A percentile compares a stretch with the other conserved stretches of the same genome.
Conservation (phyloP, 345 rosid species). For the Gossypium mustelinum region DNA sequence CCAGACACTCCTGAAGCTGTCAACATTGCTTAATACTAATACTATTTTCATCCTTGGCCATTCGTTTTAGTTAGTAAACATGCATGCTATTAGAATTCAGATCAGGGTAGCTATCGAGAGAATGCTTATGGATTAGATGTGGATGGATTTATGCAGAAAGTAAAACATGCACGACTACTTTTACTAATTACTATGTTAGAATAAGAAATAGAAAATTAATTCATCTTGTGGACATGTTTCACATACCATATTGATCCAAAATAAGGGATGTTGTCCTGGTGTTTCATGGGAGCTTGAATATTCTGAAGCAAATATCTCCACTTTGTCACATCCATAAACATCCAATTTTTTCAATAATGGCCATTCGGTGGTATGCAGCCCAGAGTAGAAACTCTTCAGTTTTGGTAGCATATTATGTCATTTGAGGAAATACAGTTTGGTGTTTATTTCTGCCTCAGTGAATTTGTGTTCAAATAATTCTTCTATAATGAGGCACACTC, state of each 20-base stretch:
- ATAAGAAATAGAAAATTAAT: background rate
- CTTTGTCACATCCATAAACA: slow-evolving; percentile 2
- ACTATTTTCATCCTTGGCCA: background rate
- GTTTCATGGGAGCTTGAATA: background rate
- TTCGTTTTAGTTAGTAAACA: background rate
- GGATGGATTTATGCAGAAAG: background rate
- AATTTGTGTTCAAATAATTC: background rate
- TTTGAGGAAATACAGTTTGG: slow-evolving; percentile 6
- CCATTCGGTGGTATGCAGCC: slow-evolving; percentile 13
- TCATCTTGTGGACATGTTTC: background rate
- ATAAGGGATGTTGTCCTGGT: background rate
- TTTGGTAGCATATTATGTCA: background rate
- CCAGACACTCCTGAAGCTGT: background rate
- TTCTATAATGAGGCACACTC: background rate
- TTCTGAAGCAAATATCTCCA: slow-evolving; percentile 11
- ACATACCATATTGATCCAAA: slow-evolving; percentile 21
- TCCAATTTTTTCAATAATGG: slow-evolving; percentile 3
- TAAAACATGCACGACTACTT: background rate
- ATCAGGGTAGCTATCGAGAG: background rate
- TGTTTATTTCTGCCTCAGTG: background rate
- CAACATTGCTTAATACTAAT: background rate
- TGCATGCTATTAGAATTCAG: background rate
- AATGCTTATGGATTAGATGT: background rate
- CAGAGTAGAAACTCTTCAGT: slow-evolving; percentile 12
- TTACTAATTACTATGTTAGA: background rate